Base-by-base conservation (phyloP, 2,329 filamentous ascomycete genomes). In the Aspergillus luchuensis region DNA sequence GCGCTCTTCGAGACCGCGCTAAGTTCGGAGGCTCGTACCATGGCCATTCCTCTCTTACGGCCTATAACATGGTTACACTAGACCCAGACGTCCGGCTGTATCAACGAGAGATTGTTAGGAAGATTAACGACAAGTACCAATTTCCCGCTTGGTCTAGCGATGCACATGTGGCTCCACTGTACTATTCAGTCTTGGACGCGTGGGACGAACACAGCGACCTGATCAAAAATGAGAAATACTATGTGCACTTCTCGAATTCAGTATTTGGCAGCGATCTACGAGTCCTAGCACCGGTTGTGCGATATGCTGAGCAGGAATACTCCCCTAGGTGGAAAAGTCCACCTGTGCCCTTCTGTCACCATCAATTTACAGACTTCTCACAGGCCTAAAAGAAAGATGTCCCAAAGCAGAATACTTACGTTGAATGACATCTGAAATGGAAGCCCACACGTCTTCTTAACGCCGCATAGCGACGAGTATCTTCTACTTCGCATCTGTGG, bases 161-260 rank as follows among this genome's bases (percentile, higher is more conserved):
- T 23, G 55, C 41, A 23, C 55, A 57, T 36, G 55, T 57, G 1
- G 43, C 43, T n/a, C 41, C 41, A 8, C 30, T 57, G n/a, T 57
- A 57, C 28, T 57, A 57, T 38, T 8, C 21, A 21, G 49, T 57
- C 41, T 8, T 57, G 25, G 43, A 57, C 5, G 45, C 58, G 33
- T 60, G 58, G 58, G 52, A 60, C 36, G 52, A 60, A 51, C 17
- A 49, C 52, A 60, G 51, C 43, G 52, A 60, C 45, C 52, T 60
- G 39, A 56, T 60, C 43, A 56, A 51, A 8, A 36, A 60, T 41
- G 58, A 60, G 23, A 56, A 60, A 43, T 60, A 60, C 45, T 60
- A 56, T 51, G 58, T 60, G 21, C 58, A 56, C 45, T 60, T 60
- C 52, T 56, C 39, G 28, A 43, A 60, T 30, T 50, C 52, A 33